Evolutionary conservation across 495 filamentous ascomycete species (phyloP).

Genomic region (Staphylotrichum tortipilum): DNA sequence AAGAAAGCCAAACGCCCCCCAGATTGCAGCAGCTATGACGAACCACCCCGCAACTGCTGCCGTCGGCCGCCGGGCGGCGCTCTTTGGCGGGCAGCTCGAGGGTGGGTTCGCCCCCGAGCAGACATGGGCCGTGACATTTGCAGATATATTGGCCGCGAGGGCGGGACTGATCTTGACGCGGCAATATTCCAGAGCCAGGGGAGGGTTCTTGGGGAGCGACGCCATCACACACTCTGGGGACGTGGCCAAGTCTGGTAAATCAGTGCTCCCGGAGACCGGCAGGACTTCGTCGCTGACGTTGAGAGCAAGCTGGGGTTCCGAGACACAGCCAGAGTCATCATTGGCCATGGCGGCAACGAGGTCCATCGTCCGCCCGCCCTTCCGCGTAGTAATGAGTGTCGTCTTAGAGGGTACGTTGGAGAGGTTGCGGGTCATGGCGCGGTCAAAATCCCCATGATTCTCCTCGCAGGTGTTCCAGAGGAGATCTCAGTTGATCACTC

Average conservation of each 20-base stretch:
- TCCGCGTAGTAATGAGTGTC: slow-evolving; percentile 17
- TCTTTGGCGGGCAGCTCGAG: no score
- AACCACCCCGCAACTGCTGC: no score
- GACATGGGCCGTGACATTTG: neutral
- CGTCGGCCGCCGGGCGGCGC: no score
- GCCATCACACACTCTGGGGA: neutral
- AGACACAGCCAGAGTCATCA: neutral
- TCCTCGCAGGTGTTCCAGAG: slow-evolving; percentile 3
- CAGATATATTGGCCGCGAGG: slow-evolving; percentile 9
- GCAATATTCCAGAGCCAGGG: slow-evolving; percentile 2
- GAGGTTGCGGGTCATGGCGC: neutral
- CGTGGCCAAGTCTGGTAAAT: no score
- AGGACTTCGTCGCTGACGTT: neutral
- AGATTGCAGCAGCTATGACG: no score
- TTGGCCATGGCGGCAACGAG: slow-evolving; percentile 24
- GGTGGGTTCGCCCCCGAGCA: no score
- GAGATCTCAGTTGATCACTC: slow-evolving; percentile 17
- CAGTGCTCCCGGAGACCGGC: no score
- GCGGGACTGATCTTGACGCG: slow-evolving; percentile 4
- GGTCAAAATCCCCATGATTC: neutral
- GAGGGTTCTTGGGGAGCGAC: neutral
- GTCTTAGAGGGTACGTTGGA: neutral
- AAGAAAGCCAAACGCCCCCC: no score
- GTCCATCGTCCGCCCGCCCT: slow-evolving; percentile 16
- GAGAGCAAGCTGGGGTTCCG: neutral